phyloP scores from a whole-genome alignment of 1,284 basidiomycete species.

The Kalmanozyma brasiliensis region DNA sequence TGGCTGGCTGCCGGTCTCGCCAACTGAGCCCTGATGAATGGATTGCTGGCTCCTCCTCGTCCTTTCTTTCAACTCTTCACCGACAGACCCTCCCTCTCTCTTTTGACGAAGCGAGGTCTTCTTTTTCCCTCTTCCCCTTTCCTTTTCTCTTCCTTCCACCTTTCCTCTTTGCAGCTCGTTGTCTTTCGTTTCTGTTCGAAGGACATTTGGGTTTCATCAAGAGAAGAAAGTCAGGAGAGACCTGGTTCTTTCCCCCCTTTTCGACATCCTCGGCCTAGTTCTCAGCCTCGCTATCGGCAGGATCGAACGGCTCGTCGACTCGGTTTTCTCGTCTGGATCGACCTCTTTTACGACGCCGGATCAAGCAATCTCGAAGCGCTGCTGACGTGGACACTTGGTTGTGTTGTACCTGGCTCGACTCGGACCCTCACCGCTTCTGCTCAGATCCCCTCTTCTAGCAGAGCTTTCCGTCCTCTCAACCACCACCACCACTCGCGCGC shows the following conservation, averaged over 20 bases:
- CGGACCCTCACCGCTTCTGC: slow-evolving; percentile 3
- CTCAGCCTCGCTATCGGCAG: slow-evolving; percentile 13
- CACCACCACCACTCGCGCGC: slow-evolving; percentile 11
- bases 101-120: slow-evolving; percentile 32
- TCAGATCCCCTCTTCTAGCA: slow-evolving; percentile 6
- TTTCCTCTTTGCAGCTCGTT: slow-evolving; percentile 12
- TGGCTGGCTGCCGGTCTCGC: not conserved
- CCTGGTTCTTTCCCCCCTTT: slow-evolving; percentile 7
- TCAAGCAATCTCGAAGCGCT: slow-evolving; percentile 3
- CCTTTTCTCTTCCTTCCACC: slow-evolving; percentile 16
- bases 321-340: slow-evolving; percentile 25
- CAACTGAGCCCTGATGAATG: not conserved
- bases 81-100: slow-evolving; percentile 37
- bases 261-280: slow-evolving; percentile 20
- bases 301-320: slow-evolving; percentile 15
- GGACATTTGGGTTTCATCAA: slow-evolving; percentile 13
- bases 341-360: slow-evolving; percentile 2
- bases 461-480: slow-evolving; percentile 1
- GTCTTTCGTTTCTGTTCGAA: slow-evolving; percentile 29
- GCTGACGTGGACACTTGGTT: slow-evolving; percentile 18
- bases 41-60: not conserved
- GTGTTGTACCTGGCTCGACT: not conserved
- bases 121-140: slow-evolving; percentile 16
- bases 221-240: slow-evolving; percentile 27
- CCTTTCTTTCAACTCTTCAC: slow-evolving; percentile 17